Percentiles rank a stretch among this genome's conserved stretches.
phyloP scores from a whole-genome alignment of 176 grass and related monocot genomes.

The Avena eriantha region DNA sequence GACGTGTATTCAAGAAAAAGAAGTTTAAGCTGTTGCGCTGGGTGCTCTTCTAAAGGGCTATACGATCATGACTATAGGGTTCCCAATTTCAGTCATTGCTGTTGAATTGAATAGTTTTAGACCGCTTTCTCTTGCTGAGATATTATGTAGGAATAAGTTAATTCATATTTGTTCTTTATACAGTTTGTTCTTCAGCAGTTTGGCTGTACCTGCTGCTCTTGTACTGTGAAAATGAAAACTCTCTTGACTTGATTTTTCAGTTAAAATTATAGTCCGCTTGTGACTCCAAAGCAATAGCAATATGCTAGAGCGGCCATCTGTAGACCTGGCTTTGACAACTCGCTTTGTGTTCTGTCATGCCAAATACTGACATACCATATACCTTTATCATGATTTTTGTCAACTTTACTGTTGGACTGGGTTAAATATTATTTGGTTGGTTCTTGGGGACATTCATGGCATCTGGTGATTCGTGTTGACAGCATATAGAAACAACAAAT shows the following conservation, averaged over 20 bases:
- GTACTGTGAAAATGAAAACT: background rate
- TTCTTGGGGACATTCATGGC: background rate
- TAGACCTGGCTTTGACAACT: background rate
- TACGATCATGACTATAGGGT: background rate
- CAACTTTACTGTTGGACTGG: background rate
- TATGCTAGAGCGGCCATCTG: background rate
- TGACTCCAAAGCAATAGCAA: background rate
- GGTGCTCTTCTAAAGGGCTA: background rate
- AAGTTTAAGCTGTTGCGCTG: background rate
- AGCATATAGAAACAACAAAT: background rate
- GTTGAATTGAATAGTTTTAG: background rate
- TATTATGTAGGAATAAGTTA: conserved; percentile 3
- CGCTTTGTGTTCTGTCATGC: background rate
- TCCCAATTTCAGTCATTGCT: background rate
- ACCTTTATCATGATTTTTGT: background rate
- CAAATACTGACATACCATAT: background rate
- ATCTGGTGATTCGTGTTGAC: background rate
- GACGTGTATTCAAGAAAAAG: background rate
- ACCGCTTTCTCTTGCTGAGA: background rate
- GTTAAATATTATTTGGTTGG: background rate
- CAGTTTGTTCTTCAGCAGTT: background rate
- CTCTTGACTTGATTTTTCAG: background rate
- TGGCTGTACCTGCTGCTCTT: background rate
- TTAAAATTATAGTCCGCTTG: background rate
- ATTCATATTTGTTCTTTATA: background rate